phyloP scores from a whole-genome alignment of 202 grass and related monocot species.

The Zoysia matrella region DNA sequence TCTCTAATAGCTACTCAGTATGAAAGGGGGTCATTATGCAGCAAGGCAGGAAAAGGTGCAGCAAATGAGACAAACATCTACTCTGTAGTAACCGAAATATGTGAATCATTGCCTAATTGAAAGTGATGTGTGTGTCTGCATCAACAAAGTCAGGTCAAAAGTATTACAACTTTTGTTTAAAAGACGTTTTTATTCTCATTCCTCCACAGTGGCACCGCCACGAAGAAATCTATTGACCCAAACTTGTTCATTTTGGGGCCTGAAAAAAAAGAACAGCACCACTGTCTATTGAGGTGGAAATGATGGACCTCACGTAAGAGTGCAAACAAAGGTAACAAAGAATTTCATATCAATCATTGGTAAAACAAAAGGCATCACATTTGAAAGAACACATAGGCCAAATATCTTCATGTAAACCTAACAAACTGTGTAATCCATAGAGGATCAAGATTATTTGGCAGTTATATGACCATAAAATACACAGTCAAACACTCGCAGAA shows the following conservation, averaged over 20 bases:
- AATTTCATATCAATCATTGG: constrained; percentile 30
- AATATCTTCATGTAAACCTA: constrained; percentile 28
- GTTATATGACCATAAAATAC: constrained; percentile 14
- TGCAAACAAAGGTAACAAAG: constrained; percentile 36
- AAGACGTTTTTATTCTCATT: constrained; percentile 16
- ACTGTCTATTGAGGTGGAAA: neutral
- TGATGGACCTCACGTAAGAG: constrained; percentile 36
- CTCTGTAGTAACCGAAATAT: constrained; percentile 36
- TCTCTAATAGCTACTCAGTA: neutral
- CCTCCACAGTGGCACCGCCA: constrained; percentile 27
- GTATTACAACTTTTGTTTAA: constrained; percentile 32
- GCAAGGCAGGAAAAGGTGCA: constrained; percentile 29
- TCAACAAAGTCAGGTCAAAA: constrained; percentile 36
- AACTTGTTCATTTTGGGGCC: constrained; percentile 15
- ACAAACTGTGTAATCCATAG: neutral
- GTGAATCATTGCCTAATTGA: constrained; percentile 66
- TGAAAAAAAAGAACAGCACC: constrained; percentile 17
- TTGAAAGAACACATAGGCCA: constrained; percentile 16
- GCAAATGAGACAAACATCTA: constrained; percentile 56
- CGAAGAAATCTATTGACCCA: constrained; percentile 18
- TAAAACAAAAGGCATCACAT: constrained; percentile 9
- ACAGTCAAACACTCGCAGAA: neutral
- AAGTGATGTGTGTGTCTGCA: constrained; percentile 47
- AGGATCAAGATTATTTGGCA: constrained; percentile 4
- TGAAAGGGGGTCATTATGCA: constrained; percentile 32